These are phyloP conservation scores for Rhytidhysteron rufulum DNA, from an alignment of 2,329 filamentous ascomycete species.

Conservation along the genomic window DNA sequence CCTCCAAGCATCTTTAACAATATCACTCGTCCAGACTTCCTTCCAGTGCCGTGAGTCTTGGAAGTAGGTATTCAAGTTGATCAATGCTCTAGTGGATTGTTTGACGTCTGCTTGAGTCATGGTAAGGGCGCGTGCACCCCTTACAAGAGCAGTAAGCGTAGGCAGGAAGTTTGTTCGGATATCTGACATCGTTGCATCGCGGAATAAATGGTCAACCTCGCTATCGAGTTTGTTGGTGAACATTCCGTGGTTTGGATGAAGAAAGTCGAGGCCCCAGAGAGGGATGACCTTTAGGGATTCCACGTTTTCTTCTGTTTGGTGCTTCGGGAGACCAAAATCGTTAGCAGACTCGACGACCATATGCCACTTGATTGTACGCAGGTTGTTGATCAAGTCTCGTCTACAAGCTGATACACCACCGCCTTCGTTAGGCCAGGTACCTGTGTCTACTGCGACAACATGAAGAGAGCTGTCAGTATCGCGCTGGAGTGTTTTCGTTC, in stretches of 20 bases:
- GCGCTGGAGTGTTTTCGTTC: conserved; percentile 45
- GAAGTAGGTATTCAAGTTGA: conserved; percentile 45
- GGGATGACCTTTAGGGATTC: conserved; percentile 41
- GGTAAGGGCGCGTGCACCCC: conserved; percentile 35
- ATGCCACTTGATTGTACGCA: conserved; percentile 41
- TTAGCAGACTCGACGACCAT: conserved; percentile 42
- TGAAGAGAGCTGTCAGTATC: conserved; percentile 38
- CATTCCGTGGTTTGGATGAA: conserved; percentile 39
- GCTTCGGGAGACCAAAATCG: conserved; percentile 41
- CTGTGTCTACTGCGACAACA: conserved; percentile 40
- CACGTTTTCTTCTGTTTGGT: conserved; percentile 42
- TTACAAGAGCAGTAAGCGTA: conserved; percentile 38
- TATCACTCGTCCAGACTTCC: conserved; percentile 44
- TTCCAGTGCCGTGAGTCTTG: conserved; percentile 44
- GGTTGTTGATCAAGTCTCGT: conserved; percentile 40
- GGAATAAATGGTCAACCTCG: conserved; percentile 34
- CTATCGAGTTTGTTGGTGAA: conserved; percentile 41
- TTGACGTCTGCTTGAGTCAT: conserved; percentile 37
- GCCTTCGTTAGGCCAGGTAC: conserved; percentile 42
- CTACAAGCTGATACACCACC: conserved; percentile 42
- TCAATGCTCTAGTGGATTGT: conserved; percentile 38
- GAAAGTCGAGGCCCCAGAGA: conserved; percentile 41
- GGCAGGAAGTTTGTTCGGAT: conserved; percentile 39
- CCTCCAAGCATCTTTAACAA: conserved; percentile 45
- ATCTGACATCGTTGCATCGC: conserved; percentile 31